A percentile compares a stretch with the other conserved stretches of the same genome.
Conservation (phyloP, 2,329 filamentous ascomycete species). For the Beauveria sp. region DNA sequence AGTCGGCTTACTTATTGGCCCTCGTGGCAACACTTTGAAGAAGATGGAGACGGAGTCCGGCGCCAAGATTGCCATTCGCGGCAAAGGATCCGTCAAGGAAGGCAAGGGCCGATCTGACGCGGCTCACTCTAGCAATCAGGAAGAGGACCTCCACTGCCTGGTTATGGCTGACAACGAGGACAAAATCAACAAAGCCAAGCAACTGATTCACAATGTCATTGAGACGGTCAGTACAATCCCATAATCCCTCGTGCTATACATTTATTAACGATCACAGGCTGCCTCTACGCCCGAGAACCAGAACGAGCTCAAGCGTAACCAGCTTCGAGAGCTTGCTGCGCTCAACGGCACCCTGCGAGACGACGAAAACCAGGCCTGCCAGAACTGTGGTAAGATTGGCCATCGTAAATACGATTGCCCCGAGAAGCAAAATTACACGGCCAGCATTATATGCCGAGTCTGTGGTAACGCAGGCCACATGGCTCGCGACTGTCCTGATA, state of each 20-base stretch:
- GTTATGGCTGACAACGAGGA: constrained; percentile 99
- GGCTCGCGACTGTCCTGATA: constrained; percentile 94
- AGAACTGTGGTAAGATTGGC: constrained; percentile 98
- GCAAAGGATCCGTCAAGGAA: constrained; percentile 99
- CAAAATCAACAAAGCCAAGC: constrained; percentile 98
- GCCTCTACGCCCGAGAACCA: constrained; percentile 97
- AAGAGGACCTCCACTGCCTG: constrained; percentile 96
- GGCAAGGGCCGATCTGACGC: constrained; percentile 98
- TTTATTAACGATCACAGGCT: constrained; percentile 51
- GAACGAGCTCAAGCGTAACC: constrained; percentile 97
- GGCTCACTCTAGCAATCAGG: constrained; percentile 98
- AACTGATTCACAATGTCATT: constrained; percentile 96
- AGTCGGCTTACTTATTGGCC: constrained; percentile 99
- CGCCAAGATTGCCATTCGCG: constrained; percentile 98
- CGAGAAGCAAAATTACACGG: constrained; percentile 96
- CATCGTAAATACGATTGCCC: constrained; percentile 99
- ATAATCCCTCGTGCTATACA: not conserved
- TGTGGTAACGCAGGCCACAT: constrained; percentile 98
- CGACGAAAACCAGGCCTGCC: constrained; percentile 97
- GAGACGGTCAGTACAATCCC: constrained; percentile 67
- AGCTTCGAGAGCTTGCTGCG: constrained; percentile 92
- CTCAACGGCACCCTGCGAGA: constrained; percentile 98
- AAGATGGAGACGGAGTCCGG: constrained; percentile 98
- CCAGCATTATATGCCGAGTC: constrained; percentile 96
- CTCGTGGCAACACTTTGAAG: constrained; percentile 98